Evolutionary conservation across 768 basidiomycete genomes (phyloP).

Genomic region (Gelatoporia subvermispora): DNA sequence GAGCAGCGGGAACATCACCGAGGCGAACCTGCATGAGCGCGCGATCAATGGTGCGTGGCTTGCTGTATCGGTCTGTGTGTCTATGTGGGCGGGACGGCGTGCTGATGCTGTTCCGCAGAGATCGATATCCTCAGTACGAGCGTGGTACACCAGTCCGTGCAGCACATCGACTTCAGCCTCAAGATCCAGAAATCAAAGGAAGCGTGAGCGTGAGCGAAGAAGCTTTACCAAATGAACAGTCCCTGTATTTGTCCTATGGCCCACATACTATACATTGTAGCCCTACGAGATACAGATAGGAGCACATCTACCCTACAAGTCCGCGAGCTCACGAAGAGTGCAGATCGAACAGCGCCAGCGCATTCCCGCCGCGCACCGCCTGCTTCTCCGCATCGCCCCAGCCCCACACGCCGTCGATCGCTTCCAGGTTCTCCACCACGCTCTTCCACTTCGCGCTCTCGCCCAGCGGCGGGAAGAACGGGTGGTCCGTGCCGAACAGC

Average conservation of each 20-base stretch:
- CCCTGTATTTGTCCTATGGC: background rate
- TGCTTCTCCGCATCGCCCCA: slow-evolving; percentile 58
- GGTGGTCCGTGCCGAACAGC: slow-evolving; percentile 86
- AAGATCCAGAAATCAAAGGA: slow-evolving; percentile 77
- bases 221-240: background rate
- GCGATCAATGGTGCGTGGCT: slow-evolving; percentile 75
- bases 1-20: slow-evolving; percentile 93
- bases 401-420: slow-evolving; percentile 61
- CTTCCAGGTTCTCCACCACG: slow-evolving; percentile 80
- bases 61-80: background rate
- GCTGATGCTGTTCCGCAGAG: slow-evolving; percentile 41
- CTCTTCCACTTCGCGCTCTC: slow-evolving; percentile 73
- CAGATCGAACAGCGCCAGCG: slow-evolving; percentile 59
- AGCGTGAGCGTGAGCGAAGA: background rate
- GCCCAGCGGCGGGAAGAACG: slow-evolving; percentile 82
- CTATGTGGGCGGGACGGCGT: no score
- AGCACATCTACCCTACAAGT: background rate
- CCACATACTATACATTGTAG: slow-evolving; percentile 6
- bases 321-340: background rate
- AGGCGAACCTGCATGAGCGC: slow-evolving; percentile 73
- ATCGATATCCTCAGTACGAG: slow-evolving; percentile 95
- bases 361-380: slow-evolving; percentile 69
- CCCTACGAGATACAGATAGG: background rate
- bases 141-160: slow-evolving; percentile 85
- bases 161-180: slow-evolving; percentile 93